Conservation (phyloP, 257 asterid genomes). For the Avicennia marina region DNA sequence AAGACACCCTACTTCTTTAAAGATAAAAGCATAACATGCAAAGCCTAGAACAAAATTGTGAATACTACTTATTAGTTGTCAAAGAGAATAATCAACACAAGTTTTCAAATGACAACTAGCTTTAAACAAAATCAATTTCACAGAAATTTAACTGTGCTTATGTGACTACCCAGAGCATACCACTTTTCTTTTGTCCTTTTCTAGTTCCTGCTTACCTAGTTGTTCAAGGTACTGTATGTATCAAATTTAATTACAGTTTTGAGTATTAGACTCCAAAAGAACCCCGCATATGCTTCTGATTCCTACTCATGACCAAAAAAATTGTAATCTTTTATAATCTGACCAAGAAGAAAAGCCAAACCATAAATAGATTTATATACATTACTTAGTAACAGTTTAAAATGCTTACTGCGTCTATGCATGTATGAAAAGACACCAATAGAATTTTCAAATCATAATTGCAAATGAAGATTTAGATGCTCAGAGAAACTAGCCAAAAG, state of each 20-base stretch:
- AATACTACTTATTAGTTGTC: neutral
- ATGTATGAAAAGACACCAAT: neutral
- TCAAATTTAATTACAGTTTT: neutral
- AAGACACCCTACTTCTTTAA: no score
- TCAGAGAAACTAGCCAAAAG: conserved; percentile 2
- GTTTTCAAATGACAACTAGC: neutral
- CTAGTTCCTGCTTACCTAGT: neutral
- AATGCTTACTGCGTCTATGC: neutral
- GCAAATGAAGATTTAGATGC: neutral
- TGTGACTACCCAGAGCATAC: neutral
- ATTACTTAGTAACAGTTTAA: neutral
- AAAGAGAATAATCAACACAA: neutral
- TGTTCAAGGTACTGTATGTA: neutral
- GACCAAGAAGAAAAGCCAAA: neutral
- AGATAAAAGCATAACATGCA: no score
- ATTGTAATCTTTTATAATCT: neutral
- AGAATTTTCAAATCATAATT: no score
- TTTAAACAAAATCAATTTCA: conserved; percentile 2
- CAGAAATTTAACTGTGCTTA: neutral
- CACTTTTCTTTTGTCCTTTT: no score
- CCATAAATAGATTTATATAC: neutral
- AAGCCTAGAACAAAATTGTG: no score
- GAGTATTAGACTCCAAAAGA: no score
- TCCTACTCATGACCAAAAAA: neutral
- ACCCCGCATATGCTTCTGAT: neutral